Percentiles rank a stretch among this genome's conserved stretches.
Conservation (phyloP, 2,329 filamentous ascomycete species). For the Nemania abortiva region DNA sequence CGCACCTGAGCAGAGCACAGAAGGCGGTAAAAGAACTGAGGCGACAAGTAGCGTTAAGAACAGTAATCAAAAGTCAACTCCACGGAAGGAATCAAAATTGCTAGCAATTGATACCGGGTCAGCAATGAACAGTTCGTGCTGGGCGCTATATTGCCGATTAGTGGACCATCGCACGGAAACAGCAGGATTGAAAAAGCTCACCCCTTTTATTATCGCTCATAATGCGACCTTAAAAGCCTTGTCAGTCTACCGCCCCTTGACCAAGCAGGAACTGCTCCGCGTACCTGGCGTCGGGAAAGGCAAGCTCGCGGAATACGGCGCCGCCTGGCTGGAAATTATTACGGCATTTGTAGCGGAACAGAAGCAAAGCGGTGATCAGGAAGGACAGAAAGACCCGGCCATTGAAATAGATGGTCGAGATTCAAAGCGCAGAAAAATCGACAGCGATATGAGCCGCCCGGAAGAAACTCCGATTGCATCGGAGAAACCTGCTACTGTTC, state of each 20-base stretch:
- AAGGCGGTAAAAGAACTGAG: not conserved
- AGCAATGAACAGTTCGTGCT: slow-evolving; percentile 18
- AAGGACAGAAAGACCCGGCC: too few relatives aligned
- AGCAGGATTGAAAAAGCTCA: slow-evolving; percentile 8
- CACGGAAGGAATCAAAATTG: not conserved
- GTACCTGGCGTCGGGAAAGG: slow-evolving; percentile 22
- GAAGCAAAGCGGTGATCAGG: not conserved
- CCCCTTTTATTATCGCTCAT: slow-evolving; percentile 23
- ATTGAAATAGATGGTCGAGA: not conserved
- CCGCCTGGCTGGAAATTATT: slow-evolving; percentile 35
- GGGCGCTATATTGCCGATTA: slow-evolving; percentile 16
- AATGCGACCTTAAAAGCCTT: slow-evolving; percentile 20
- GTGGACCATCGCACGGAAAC: slow-evolving; percentile 13
- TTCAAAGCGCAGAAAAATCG: slow-evolving; percentile 21
- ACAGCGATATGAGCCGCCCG: not conserved
- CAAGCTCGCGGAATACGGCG: slow-evolving; percentile 26
- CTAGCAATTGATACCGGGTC: not conserved
- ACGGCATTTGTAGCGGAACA: slow-evolving; percentile 22
- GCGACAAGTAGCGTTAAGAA: not conserved
- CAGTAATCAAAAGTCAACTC: not conserved
- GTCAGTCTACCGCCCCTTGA: slow-evolving; percentile 27
- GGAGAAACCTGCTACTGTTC: not conserved
- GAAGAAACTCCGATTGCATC: slow-evolving; percentile 17
- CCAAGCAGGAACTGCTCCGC: slow-evolving; percentile 22
- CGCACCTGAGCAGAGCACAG: not conserved